Evolutionary conservation across 257 asterid genomes (phyloP), one percentile per base, ranked within the genome.

Genomic region (Nicotiana noctiflora): DNA sequence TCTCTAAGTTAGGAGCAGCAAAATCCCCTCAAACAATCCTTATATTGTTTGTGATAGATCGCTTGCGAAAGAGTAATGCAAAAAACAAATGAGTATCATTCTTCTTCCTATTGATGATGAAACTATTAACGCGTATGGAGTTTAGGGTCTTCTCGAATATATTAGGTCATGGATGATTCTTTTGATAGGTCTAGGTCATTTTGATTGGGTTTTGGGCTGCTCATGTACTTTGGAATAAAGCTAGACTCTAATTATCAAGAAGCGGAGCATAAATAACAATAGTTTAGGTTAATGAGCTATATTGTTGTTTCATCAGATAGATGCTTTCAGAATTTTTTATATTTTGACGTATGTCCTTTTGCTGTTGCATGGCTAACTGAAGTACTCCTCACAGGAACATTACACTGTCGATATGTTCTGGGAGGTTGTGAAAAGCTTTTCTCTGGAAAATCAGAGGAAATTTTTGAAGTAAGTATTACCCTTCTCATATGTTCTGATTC

Each of bases 351-450:
- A 80, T 23, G 62, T 75, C 61, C 68, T 75, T 31, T 56, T 55
- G 25, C 40, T 23, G 60, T 46, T 72, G 76, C 70, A 70, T 80
- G 68, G 19, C 79, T 88, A 75, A 90, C 84, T 34, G 44, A 17
- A 64, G 79, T 76, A 85, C 85, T 18, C 37, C 83, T 84, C 83
- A 82, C 97, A 96, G 99, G 97, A 91, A 76, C 99, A 96, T 86
- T 94, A 96, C 85, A 97, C 90, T 57, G 88, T 94, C 12, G 85
- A 89, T 85, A 92, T 91, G 94, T 94, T 96, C 87, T 96, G 99
- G 99, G 97, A 91, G 85, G 97, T 96, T 62, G 85, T 96, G 79
- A 84, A 91, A 85, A 86, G 86, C 90, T 82, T 94, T 67, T 88
- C 93, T 85, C 83, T 96, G 94, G 90, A 85, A 79, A 85, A 94